Evolutionary conservation across 805 yeast genomes (phyloP), one percentile per base, ranked within the genome.

Genomic region (Geotrichum ghanense): DNA sequence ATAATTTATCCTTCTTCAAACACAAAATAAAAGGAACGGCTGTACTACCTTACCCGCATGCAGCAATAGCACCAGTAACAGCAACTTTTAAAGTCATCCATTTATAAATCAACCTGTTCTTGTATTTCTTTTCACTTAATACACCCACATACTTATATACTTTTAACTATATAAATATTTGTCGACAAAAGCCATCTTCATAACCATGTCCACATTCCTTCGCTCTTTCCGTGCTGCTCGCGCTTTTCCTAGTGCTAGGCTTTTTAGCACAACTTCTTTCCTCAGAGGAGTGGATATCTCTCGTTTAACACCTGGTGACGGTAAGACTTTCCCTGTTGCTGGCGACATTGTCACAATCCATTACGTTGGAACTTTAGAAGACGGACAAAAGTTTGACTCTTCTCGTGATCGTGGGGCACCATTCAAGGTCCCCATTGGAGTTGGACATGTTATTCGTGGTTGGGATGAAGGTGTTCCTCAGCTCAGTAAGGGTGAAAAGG

Each of bases 391-490:
- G 71, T 90, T 90, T 64, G 97, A 90, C 68, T 86, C 96, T 46
- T 88, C 97, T 48, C 76, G 88, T 58, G 95, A 87, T 74, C 82
- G 97, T 71, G 90, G 92, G 62, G 79, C 83, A 67, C 96, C 97
- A 55, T 90, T 90, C 81, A 90, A 86, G 67, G 83, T 95, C 67
- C 70, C 73, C 69, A 86, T 90, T 63, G 97, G 97, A 67, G 94
- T 85, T 55, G 96, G 97, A 54, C 94, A 83, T 71, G 97, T 90
- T 56, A 90, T 90, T 70, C 78, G 79, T 63, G 97, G 97, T 56
- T 90, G 97, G 97, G 97, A 89, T 62, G 84, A 79, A 61, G 95
- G 89, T 52, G 86, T 88, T 64, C 95, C 97, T 48, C 79, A 88
- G 69, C 74, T 90, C 64, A 83, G 94, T 45, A 76, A 88, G 45